Evolutionary conservation across 805 yeast species (phyloP).

Genomic region (Metschnikowia similis): DNA sequence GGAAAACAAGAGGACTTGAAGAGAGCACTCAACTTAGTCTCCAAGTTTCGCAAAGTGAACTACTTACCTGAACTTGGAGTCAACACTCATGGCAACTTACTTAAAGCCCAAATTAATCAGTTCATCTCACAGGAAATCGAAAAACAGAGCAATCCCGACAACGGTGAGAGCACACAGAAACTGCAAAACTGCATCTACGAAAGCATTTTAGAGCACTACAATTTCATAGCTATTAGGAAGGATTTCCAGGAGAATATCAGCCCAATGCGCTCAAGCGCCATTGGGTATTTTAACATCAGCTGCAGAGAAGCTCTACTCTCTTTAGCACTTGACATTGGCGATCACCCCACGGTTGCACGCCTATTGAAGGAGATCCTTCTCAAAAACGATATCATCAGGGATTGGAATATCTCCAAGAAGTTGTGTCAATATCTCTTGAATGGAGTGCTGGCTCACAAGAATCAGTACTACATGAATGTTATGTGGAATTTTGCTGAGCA

Average conservation of each 20-base stretch:
- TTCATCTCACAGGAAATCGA: slow-evolving; percentile 19
- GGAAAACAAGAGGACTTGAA: slow-evolving; percentile 15
- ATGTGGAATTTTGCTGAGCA: slow-evolving; percentile 32
- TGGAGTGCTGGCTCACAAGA: slow-evolving; percentile 20
- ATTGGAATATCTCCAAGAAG: slow-evolving; percentile 27
- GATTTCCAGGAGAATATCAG: slow-evolving; percentile 23
- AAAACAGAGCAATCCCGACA: neutral
- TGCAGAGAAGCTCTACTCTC: slow-evolving; percentile 31
- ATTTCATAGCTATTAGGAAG: slow-evolving; percentile 32
- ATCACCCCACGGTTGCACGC: slow-evolving; percentile 31
- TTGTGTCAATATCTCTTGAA: slow-evolving; percentile 26
- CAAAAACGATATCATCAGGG: slow-evolving; percentile 27
- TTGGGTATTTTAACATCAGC: neutral
- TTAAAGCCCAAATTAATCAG: slow-evolving; percentile 21
- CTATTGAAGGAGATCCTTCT: slow-evolving; percentile 33
- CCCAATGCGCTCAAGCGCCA: neutral
- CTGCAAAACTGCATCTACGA: slow-evolving; percentile 14
- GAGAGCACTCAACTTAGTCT: slow-evolving; percentile 23
- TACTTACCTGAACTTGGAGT: slow-evolving; percentile 36
- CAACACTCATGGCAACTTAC: slow-evolving; percentile 27
- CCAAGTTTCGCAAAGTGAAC: slow-evolving; percentile 24
- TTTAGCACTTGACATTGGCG: slow-evolving; percentile 30
- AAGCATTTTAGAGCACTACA: slow-evolving; percentile 29
- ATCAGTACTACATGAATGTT: slow-evolving; percentile 27
- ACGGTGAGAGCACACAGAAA: neutral